A percentile compares a stretch with the other conserved stretches of the same genome.
phyloP scores from a whole-genome alignment of 1,139 yeast genomes.

The Candida glucosophila region DNA sequence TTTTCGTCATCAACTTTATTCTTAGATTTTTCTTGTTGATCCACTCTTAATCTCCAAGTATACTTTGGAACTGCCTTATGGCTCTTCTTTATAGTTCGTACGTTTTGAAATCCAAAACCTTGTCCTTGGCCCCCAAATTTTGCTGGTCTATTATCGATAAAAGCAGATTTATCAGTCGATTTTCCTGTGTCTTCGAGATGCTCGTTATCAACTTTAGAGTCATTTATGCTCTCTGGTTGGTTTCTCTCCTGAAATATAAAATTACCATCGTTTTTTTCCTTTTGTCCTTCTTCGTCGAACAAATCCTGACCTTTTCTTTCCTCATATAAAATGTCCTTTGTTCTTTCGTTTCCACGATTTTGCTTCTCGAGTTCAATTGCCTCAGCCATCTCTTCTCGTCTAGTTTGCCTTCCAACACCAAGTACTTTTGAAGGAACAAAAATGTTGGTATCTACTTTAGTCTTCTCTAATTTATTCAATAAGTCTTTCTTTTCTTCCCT shows the following conservation, averaged over 20 bases:
- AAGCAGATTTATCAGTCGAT: slow-evolving; percentile 33
- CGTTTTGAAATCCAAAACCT: slow-evolving; percentile 65
- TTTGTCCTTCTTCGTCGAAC: slow-evolving; percentile 32
- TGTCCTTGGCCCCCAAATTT: slow-evolving; percentile 50
- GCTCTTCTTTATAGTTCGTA: slow-evolving; percentile 41
- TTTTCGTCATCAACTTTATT: slow-evolving; percentile 24
- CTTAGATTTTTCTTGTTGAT: slow-evolving; percentile 33
- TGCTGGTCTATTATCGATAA: slow-evolving; percentile 66
- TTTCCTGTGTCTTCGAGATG: slow-evolving; percentile 8
- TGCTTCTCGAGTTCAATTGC: slow-evolving; percentile 68
- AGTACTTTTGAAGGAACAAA: slow-evolving; percentile 66
- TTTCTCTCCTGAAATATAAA: too few species aligned
- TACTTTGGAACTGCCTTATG: slow-evolving; percentile 24
- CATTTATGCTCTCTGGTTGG: too few species aligned
- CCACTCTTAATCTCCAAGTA: slow-evolving; percentile 33
- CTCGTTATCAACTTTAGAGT: slow-evolving; percentile 8
- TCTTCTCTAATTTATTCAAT: slow-evolving; percentile 60
- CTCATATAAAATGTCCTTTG: slow-evolving; percentile 60
- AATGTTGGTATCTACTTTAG: slow-evolving; percentile 64
- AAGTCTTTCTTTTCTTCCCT: slow-evolving; percentile 81
- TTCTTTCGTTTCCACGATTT: slow-evolving; percentile 62
- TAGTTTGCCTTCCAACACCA: slow-evolving; percentile 72
- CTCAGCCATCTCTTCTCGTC: slow-evolving; percentile 61
- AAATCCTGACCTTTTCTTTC: slow-evolving; percentile 59
- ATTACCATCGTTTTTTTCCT: slow-evolving; percentile 6